These are phyloP conservation scores for Puccinia polysora DNA, from an alignment of 1,284 basidiomycete genomes.

Conservation along the genomic window DNA sequence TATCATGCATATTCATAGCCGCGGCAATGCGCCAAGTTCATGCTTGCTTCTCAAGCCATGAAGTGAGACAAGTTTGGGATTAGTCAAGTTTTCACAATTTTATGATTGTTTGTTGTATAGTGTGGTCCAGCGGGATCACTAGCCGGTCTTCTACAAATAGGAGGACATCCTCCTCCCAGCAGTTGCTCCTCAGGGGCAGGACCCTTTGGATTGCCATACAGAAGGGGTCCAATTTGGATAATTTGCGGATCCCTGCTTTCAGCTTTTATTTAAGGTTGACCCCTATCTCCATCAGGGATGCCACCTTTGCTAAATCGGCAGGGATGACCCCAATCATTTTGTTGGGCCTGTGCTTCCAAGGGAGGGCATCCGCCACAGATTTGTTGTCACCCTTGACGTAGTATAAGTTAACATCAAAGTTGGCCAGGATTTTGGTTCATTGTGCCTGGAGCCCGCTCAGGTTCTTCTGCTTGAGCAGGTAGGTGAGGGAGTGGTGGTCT, in stretches of 20 bases:
- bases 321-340: slow-evolving; percentile 5
- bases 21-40: no score
- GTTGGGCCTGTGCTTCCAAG: slow-evolving; percentile 42
- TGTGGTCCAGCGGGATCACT: no score
- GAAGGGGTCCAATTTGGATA: slow-evolving; percentile 52
- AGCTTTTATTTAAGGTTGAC: slow-evolving; percentile 42
- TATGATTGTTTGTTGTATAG: no score
- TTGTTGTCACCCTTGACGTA: slow-evolving; percentile 55
- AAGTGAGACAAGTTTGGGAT: no score
- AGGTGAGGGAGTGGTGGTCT: not conserved
- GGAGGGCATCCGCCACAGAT: slow-evolving; percentile 54
- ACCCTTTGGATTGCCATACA: slow-evolving; percentile 47
- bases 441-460: slow-evolving; percentile 53
- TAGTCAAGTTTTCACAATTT: no score
- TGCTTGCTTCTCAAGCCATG: no score
- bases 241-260: slow-evolving; percentile 48
- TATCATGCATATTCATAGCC: no score
- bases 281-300: not conserved
- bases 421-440: slow-evolving; percentile 54
- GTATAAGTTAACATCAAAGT: slow-evolving; percentile 50
- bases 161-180: slow-evolving; percentile 46
- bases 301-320: not conserved
- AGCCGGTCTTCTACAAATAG: slow-evolving; percentile 51
- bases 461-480: slow-evolving; percentile 52
- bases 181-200: not conserved